Base-by-base conservation (phyloP, 2,329 filamentous ascomycete genomes). In the Graphiopsis chlorocephala region DNA sequence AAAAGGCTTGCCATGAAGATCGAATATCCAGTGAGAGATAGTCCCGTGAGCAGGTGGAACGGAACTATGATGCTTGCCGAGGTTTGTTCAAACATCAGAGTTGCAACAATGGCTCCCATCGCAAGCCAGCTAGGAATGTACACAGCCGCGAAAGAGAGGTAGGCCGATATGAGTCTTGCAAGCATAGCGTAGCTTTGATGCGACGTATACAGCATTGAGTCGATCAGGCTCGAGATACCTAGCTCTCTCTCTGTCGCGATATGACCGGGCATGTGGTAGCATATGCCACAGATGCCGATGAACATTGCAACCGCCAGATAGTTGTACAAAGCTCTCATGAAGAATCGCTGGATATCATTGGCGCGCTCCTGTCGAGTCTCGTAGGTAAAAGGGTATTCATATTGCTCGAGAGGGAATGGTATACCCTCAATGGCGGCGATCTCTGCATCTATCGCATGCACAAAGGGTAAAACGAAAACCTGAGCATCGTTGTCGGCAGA, bases 161-260 rank as follows among this genome's bases (percentile, higher is more conserved):
- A 92, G 67, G 93, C 88, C 0, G 93, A 88, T 8, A 93, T 74
- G 14, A 96, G 83, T 23, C 93, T 85, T 1, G 90, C 89, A 29
- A 87, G 86, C 78, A 94, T 91, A 10, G 90, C 87, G 72, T 91
- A 84, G 91, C 91, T 96, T 48, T 86, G 82, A 55, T 84, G 84
- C 61, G 84, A 83, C 63, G 90, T 91, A 0, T 91, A 90, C 82
- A 95, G 93, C 92, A 96, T 97, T 63, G 92, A 90, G 77, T 97
- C 93, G 52, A 97, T 87, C 33, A 97, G 82, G 68, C 93, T 91
- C 5, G 91, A 91, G 84, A 97, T 95, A 64, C 93, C 93, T 15
- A 87, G 83, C 79, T 97, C 93, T 62, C 93, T 84, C 78, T 97
- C 93, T 1, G 88, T 88, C 10, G 93, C 93, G 74, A 96, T 89